phyloP scores from a whole-genome alignment of 1,139 yeast species.

The Kluyveromyces sp. region DNA sequence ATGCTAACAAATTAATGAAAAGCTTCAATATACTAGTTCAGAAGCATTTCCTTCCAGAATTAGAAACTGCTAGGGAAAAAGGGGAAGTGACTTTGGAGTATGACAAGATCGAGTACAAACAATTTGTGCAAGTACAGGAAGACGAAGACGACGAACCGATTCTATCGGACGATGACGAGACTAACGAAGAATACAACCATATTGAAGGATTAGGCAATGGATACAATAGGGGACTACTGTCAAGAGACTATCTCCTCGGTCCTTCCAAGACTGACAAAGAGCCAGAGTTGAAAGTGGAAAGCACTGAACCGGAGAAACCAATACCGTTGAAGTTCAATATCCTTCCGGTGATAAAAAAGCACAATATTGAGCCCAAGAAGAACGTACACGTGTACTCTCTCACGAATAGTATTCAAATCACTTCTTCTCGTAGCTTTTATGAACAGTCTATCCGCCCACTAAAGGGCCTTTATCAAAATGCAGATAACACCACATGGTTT shows the following conservation, averaged over 20 bases:
- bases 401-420: conserved; percentile 22
- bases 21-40: conserved; percentile 24
- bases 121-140: conserved; percentile 22
- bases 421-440: conserved; percentile 24
- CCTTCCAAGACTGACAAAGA: conserved; percentile 15
- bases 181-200: conserved; percentile 26
- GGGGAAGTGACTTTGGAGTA: conserved; percentile 29
- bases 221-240: conserved; percentile 24
- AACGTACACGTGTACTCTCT: conserved; percentile 17
- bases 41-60: conserved; percentile 24
- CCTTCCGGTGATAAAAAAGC: conserved; percentile 12
- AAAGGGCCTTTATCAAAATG: conserved; percentile 24
- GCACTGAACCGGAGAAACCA: conserved; percentile 17
- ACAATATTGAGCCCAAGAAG: conserved; percentile 5
- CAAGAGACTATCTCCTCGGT: conserved; percentile 29
- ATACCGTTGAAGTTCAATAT: conserved; percentile 26
- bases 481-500: conserved; percentile 27
- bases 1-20: conserved; percentile 41
- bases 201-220: conserved; percentile 32
- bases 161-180: conserved; percentile 11
- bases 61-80: conserved; percentile 27
- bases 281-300: conserved; percentile 8
- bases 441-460: conserved; percentile 27
- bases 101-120: conserved; percentile 26
- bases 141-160: conserved; percentile 23